Base-by-base conservation (phyloP, 208 protist genomes). In the Leishmania amazonensis region DNA sequence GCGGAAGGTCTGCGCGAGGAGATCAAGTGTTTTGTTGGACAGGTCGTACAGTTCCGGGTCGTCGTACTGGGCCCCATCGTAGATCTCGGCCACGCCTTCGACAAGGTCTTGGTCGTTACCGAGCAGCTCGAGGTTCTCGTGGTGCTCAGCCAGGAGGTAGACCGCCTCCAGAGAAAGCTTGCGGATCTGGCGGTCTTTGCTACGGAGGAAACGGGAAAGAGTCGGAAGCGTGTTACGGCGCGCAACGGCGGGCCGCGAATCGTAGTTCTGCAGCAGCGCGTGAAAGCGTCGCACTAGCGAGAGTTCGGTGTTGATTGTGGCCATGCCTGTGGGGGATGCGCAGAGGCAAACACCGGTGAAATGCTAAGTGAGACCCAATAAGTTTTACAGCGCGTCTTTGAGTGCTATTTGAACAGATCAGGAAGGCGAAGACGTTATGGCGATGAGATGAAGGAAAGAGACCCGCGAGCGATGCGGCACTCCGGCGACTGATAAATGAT, bases 191-290 rank as follows among this genome's bases (percentile, higher is more conserved):
- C 92, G 83, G 17, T 97, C 93, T 47, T 93, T 93, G 87, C 92
- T 97, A 15, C 81, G 78, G 24, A 98, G 81, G 76, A 97, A 98
- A 40, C 94, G 93, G 9, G 89, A 78, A 31, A 98, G 81, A 24
- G 91, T 90, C 1, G 94, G 94, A 45, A 98, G 89, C 0, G 93
- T 97, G 85, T 95, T 96, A 31, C 94, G 90, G 42, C 94, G 90
- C 6, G 94, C 96, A 54, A 98, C 87, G 31, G 90, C 81, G 6
- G 96, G 94, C 21, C 94, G 86, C 11, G 92, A 90, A 40, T 94
- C 94, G 81, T 96, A 96, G 81, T 94, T 90, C 75, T 91, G 83
- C 62, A 87, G 84, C 31, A 98, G 75, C 77, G 85, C 82, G 75
- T 94, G 91, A 83, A 97, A 93, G 65, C 95, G 91, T 72, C 91